phyloP scores from a whole-genome alignment of 192 early-diverging fungal genomes.

The Podila epicladia region DNA sequence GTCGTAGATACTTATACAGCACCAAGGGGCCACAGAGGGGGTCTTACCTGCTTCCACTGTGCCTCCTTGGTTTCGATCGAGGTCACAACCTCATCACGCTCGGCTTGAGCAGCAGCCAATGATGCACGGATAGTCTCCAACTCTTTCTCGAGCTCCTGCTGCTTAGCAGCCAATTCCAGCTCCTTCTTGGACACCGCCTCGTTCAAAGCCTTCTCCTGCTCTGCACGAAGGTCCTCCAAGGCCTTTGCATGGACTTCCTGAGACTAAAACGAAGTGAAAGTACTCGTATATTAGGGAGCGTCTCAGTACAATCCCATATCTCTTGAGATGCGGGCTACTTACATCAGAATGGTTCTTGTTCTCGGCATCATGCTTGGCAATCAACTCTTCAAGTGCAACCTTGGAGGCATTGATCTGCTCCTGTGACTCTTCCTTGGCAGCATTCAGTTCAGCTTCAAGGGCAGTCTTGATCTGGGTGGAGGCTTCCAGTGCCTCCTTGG shows the following conservation, averaged over 20 bases:
- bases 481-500: slow-evolving; percentile 26
- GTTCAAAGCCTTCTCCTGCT: slow-evolving; percentile 16
- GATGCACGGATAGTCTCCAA: slow-evolving; percentile 17
- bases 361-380: slow-evolving; percentile 35
- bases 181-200: slow-evolving; percentile 29
- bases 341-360: slow-evolving; percentile 20
- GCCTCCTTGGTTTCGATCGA: slow-evolving; percentile 18
- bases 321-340: not conserved
- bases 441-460: slow-evolving; percentile 25
- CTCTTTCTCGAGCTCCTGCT: slow-evolving; percentile 19
- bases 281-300: not conserved
- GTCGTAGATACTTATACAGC: no score
- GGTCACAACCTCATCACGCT: slow-evolving; percentile 26
- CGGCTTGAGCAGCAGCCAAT: slow-evolving; percentile 10
- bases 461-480: slow-evolving; percentile 11
- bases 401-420: slow-evolving; percentile 29
- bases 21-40: not conserved
- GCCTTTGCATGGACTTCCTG: slow-evolving; percentile 15
- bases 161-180: slow-evolving; percentile 16
- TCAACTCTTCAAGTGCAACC: slow-evolving; percentile 29
- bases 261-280: not conserved
- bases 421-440: slow-evolving; percentile 14
- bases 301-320: not conserved
- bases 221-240: slow-evolving; percentile 24
- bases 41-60: slow-evolving; percentile 14